Percentiles rank a stretch among this genome's conserved stretches.
Conservation (phyloP, 2,329 filamentous ascomycete species). For the Tolypocladium tropicale region DNA sequence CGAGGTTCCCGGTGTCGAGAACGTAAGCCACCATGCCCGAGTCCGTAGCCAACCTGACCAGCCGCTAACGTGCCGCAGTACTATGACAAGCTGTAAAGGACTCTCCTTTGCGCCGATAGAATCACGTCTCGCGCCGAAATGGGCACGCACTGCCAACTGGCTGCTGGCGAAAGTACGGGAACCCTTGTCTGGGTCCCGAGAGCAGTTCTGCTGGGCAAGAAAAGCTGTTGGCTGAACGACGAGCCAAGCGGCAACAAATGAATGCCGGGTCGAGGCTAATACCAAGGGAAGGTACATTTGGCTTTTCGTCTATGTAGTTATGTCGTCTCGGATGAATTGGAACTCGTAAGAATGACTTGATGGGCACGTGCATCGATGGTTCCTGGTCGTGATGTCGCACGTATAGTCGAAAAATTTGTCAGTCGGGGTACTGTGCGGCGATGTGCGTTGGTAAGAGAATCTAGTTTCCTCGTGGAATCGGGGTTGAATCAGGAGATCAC, state of each 20-base stretch:
- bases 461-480: too few species aligned
- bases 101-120: slow-evolving; percentile 33
- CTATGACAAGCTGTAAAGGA: slow-evolving; percentile 94
- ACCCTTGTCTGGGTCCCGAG: slow-evolving; percentile 15
- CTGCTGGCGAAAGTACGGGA: slow-evolving; percentile 21
- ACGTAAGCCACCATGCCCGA: slow-evolving; percentile 56
- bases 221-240: slow-evolving; percentile 16
- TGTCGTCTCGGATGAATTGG: slow-evolving; percentile 30
- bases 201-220: slow-evolving; percentile 5
- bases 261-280: slow-evolving; percentile 26
- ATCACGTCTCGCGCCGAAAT: slow-evolving; percentile 31
- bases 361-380: neutral
- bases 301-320: slow-evolving; percentile 32
- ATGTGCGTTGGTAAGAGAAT: too few species aligned
- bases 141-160: slow-evolving; percentile 31
- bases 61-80: slow-evolving; percentile 46
- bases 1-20: slow-evolving; percentile 83
- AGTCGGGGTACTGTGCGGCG: too few species aligned
- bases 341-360: slow-evolving; percentile 20
- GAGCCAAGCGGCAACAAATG: slow-evolving; percentile 14
- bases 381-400: neutral
- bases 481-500: too few species aligned
- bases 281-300: slow-evolving; percentile 24
- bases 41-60: neutral
- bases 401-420: neutral